Percentiles rank a stretch among this genome's conserved stretches.
Conservation (phyloP, 208 protist species). For the Acanthamoeba lenticulata region DNA sequence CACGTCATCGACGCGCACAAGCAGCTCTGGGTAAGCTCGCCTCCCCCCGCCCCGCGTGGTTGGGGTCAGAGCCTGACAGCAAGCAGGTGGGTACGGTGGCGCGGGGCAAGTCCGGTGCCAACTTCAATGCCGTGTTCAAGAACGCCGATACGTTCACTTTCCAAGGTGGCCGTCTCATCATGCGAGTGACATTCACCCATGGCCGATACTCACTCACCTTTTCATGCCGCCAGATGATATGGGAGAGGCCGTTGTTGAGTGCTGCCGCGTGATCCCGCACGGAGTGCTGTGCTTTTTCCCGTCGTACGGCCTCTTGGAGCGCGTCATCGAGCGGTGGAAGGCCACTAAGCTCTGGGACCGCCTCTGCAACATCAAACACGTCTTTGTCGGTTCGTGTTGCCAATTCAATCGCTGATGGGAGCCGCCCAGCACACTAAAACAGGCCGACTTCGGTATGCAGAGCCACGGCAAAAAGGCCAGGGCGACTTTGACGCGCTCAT, state of each 20-base stretch:
- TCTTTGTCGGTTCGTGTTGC: conserved; percentile 65
- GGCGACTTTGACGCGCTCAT: conserved; percentile 63
- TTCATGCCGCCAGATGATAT: conserved; percentile 69
- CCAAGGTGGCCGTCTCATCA: background rate
- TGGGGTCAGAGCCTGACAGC: no score
- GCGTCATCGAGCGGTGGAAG: conserved; percentile 67
- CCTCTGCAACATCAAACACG: conserved; percentile 67
- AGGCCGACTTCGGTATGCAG: background rate
- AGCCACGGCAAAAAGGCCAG: conserved; percentile 48
- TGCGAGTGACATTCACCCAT: background rate
- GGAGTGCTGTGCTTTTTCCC: conserved; percentile 83
- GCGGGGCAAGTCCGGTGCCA: background rate
- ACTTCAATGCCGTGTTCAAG: conserved; percentile 70
- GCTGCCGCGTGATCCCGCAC: conserved; percentile 71
- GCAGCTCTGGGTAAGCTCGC: conserved; percentile 68
- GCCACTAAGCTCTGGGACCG: conserved; percentile 69
- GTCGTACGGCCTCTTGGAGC: conserved; percentile 75
- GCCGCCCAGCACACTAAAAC: background rate
- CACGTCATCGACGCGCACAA: conserved; percentile 91
- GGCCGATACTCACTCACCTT: background rate
- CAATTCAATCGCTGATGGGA: background rate
- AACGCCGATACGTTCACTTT: conserved; percentile 37
- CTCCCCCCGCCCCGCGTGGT: background rate
- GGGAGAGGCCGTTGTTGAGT: conserved; percentile 72
- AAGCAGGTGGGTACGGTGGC: conserved; percentile 67